Evolutionary conservation across 805 yeast species (phyloP).

Genomic region (Wickerhamiella kurtzmanii): DNA sequence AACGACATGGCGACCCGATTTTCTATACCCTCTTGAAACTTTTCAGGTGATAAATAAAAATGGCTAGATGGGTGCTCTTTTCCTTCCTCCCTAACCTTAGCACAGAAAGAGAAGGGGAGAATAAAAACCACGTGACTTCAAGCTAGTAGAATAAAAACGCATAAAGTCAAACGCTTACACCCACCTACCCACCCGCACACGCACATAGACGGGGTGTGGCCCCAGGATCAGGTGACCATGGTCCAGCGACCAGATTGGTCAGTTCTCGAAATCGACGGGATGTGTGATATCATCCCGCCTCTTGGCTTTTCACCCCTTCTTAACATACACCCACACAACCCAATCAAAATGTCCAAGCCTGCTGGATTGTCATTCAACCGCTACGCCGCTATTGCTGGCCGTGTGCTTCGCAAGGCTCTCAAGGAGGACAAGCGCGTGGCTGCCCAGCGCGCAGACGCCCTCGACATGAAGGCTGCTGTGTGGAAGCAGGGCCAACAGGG

Average conservation of each 20-base stretch:
- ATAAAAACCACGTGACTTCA: no score
- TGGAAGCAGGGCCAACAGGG: slow-evolving; percentile 48
- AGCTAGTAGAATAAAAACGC: neutral
- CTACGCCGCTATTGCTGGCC: slow-evolving; percentile 83
- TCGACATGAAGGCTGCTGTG: slow-evolving; percentile 62
- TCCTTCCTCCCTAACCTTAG: neutral
- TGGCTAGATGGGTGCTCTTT: no score
- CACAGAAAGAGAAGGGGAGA: no score
- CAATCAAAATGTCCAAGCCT: slow-evolving; percentile 23
- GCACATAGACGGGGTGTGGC: no score
- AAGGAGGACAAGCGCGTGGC: slow-evolving; percentile 71
- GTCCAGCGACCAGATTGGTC: neutral
- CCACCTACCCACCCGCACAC: no score
- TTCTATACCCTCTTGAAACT: neutral
- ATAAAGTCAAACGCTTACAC: no score
- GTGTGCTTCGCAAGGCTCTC: slow-evolving; percentile 72
- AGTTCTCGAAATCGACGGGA: no score
- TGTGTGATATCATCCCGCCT: neutral
- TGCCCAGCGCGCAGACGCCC: slow-evolving; percentile 51
- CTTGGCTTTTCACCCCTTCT: neutral
- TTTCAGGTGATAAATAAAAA: neutral
- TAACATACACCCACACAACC: no score
- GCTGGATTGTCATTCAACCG: slow-evolving; percentile 49
- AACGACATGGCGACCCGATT: slow-evolving; percentile 13
- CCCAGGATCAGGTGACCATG: neutral